Evolutionary conservation across 169 alveolate species (phyloP).

Genomic region (Toxoplasma gondii): DNA sequence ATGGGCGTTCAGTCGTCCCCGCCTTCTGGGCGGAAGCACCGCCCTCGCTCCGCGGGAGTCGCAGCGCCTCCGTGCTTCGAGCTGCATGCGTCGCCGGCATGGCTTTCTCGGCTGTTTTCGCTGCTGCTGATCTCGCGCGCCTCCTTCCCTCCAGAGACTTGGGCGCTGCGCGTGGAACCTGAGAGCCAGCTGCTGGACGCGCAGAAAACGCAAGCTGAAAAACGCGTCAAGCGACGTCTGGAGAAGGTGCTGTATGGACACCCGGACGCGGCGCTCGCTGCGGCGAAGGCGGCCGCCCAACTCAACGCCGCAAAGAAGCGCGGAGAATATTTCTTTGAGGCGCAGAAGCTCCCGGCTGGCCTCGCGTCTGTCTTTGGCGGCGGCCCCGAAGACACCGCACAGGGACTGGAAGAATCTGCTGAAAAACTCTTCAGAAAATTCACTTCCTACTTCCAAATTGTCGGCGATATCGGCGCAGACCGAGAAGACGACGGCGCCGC

Average conservation of each 20-base stretch:
- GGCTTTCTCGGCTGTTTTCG: not conserved
- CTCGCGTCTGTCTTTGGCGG: constrained; percentile 30
- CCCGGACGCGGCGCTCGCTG: constrained; percentile 26
- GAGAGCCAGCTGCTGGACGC: not conserved
- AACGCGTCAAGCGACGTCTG: not conserved
- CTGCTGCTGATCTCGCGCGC: not conserved
- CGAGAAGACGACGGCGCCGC: not conserved
- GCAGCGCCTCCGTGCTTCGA: not conserved
- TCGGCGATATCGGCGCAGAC: not conserved
- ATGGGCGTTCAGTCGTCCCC: not conserved
- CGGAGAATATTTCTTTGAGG: not conserved
- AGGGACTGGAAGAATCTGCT: not conserved
- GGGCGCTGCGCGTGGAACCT: not conserved
- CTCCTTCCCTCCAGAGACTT: constrained; percentile 1
- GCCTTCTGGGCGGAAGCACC: not conserved
- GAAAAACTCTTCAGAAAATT: not conserved
- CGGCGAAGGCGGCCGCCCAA: constrained; percentile 5
- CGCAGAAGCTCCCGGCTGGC: constrained; percentile 29
- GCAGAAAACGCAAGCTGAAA: not conserved
- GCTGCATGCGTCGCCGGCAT: not conserved
- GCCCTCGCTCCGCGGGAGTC: not conserved
- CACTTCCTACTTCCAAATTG: not conserved
- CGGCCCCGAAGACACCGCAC: not conserved
- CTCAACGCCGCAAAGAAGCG: not conserved
- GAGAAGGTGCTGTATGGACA: constrained; percentile 26